Base-by-base conservation (phyloP, 2,329 filamentous ascomycete genomes). In the Scedosporium apiospermum region DNA sequence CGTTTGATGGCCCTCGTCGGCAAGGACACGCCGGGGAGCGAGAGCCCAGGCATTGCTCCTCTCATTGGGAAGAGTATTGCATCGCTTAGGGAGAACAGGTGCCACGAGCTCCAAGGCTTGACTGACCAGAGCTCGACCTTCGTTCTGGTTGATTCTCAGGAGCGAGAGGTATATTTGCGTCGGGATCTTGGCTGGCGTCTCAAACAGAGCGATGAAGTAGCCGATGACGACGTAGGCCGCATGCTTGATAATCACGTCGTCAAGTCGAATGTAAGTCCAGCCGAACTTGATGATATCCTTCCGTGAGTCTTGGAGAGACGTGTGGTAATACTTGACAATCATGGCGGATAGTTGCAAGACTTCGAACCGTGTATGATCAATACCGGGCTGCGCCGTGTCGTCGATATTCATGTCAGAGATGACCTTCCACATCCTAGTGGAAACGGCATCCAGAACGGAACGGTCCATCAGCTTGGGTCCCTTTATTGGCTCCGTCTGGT, bases 281-380 rank as follows among this genome's bases (percentile, higher is more conserved):
- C 92, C 93, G 74, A 98, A 99, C 75, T 97, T 98, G 71, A 99
- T 99, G 65, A 99, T 93, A 66, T 99, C 95, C 75, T 99, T 99
- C 44, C 96, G 87, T 2, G 91, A 88, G 69, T 98, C 95, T 67
- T 96, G 90, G 1, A 99, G 83, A 62, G 92, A 89, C 38, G 85
- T 84, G 69, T 93, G 87, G 70, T 99, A 91, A 70, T 98, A 96
- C 72, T 99, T 99, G 75, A 99, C 88, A 46, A 99, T 80, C 78
- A 99, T 87, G 0, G 95, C 93, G 5, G 95, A 97, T 55, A 98
- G 83, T 72, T 99, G 96, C 57, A 99, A 83, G 9, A 97, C 84
- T 72, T 99, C 96, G 86, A 98, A 96, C 16, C 95, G 84, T 1
- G 93, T 96, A 74, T 98, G 95, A 71, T 99, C 95, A 60, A 98